phyloP scores from a whole-genome alignment of 176 grass and related monocot genomes.

The Hsuehochloa calcarea region DNA sequence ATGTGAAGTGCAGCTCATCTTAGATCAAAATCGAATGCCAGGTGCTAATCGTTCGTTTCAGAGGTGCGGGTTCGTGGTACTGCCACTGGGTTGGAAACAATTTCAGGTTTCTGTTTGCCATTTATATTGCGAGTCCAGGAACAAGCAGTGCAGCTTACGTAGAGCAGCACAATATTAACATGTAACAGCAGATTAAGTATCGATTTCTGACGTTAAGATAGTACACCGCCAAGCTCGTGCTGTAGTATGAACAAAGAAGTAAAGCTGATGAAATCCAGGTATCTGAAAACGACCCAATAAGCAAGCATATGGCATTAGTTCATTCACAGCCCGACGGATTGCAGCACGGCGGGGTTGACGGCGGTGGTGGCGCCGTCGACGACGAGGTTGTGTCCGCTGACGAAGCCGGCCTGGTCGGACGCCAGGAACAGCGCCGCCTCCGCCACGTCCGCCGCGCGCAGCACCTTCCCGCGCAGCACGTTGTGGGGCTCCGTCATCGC shows the following conservation, averaged over 20 bases:
- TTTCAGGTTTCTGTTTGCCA: no score
- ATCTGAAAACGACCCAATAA: not conserved
- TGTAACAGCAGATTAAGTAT: no score
- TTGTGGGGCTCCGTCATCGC: not conserved
- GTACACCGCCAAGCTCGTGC: not conserved
- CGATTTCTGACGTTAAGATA: no score
- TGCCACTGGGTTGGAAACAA: no score
- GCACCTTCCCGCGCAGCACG: conserved; percentile 54
- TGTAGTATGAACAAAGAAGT: not conserved
- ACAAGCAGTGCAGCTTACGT: no score
- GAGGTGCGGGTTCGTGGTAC: no score
- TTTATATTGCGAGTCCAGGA: no score
- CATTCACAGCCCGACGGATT: conserved; percentile 13
- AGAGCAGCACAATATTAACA: no score
- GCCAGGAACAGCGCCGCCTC: conserved; percentile 72
- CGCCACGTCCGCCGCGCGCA: conserved; percentile 48
- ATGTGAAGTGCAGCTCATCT: no score
- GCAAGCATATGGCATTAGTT: not conserved
- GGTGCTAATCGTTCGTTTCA: no score
- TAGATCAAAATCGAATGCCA: no score
- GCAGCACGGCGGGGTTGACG: conserved; percentile 44
- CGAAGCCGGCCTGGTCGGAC: conserved; percentile 62
- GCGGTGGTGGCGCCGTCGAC: conserved; percentile 67
- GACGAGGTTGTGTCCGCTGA: conserved; percentile 74
- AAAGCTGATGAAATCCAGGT: not conserved